Evolutionary conservation across 78 protist species (phyloP).

Genomic region (Blattamonas nauphoetae): DNA sequence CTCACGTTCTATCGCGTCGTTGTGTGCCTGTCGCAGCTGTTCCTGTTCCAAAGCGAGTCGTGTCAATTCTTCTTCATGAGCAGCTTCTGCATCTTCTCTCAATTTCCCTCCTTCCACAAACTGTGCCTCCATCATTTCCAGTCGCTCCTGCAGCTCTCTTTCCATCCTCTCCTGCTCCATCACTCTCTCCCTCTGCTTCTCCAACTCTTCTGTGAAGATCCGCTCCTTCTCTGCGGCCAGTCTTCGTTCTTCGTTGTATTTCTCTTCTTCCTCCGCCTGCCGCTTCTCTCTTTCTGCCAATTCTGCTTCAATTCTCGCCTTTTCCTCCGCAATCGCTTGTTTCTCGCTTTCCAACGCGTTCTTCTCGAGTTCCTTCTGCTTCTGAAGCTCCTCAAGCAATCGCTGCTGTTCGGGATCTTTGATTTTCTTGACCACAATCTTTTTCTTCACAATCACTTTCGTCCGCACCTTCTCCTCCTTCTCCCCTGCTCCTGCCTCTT

Average conservation of each 20-base stretch:
- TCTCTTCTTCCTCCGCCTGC: background rate
- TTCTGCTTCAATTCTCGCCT: background rate
- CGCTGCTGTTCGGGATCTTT: background rate
- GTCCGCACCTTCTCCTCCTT: background rate
- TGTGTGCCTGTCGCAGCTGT: background rate
- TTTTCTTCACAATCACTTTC: background rate
- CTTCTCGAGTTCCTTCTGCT: background rate
- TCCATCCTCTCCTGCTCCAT: background rate
- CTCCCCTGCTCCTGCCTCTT: background rate
- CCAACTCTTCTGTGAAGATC: background rate
- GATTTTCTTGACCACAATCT: background rate
- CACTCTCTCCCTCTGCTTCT: background rate
- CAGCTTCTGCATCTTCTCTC: background rate
- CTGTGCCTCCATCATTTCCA: background rate
- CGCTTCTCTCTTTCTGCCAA: background rate
- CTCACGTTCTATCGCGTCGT: background rate
- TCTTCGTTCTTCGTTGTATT: too few relatives aligned
- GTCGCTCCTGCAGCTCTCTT: background rate
- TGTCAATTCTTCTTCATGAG: background rate
- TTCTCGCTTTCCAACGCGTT: background rate
- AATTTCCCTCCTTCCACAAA: background rate
- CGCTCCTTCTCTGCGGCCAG: background rate
- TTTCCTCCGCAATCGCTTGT: background rate
- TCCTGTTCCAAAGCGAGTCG: slow-evolving; percentile 1
- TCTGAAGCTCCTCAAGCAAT: background rate